These are phyloP conservation scores for Verticillium nonalfalfae DNA, from an alignment of 2,329 filamentous ascomycete genomes.

Conservation along the genomic window DNA sequence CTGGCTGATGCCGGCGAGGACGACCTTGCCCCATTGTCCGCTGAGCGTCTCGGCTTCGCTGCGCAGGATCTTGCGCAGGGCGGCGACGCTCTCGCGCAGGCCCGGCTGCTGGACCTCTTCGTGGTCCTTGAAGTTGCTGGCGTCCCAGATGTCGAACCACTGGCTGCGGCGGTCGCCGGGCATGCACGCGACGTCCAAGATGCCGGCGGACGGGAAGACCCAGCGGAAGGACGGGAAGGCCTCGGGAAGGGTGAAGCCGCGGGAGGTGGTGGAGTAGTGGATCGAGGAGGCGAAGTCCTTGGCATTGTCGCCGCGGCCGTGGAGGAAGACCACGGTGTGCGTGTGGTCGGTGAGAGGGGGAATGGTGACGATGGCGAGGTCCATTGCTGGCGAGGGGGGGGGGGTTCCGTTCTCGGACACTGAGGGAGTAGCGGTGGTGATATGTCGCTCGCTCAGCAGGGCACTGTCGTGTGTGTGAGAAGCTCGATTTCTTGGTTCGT, in stretches of 20 bases:
- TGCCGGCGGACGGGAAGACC: constrained; percentile 40
- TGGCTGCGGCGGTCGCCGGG: constrained; percentile 20
- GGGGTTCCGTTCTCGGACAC: not conserved
- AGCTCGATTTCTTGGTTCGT: not conserved
- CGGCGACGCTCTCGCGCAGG: constrained; percentile 27
- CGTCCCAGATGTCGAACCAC: constrained; percentile 47
- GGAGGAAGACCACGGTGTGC: constrained; percentile 38
- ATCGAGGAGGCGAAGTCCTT: constrained; percentile 23
- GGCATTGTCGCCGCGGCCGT: constrained; percentile 35
- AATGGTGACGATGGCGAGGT: constrained; percentile 6
- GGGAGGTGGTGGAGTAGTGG: constrained; percentile 21
- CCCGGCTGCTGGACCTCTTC: constrained; percentile 36
- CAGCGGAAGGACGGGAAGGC: constrained; percentile 38
- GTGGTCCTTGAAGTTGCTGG: constrained; percentile 27
- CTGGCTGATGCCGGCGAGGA: constrained; percentile 40
- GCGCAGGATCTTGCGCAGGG: constrained; percentile 23
- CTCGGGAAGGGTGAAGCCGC: constrained; percentile 24
- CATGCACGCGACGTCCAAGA: constrained; percentile 16
- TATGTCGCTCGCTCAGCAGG: not conserved
- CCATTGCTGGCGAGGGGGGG: not conserved
- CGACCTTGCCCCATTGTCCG: constrained; percentile 28
- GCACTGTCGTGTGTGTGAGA: not conserved
- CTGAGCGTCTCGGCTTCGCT: constrained; percentile 27
- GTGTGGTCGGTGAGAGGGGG: constrained; percentile 20
- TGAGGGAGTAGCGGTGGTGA: not conserved